phyloP scores from a whole-genome alignment of 495 filamentous ascomycete genomes.

The Hypoxylon perforatum region DNA sequence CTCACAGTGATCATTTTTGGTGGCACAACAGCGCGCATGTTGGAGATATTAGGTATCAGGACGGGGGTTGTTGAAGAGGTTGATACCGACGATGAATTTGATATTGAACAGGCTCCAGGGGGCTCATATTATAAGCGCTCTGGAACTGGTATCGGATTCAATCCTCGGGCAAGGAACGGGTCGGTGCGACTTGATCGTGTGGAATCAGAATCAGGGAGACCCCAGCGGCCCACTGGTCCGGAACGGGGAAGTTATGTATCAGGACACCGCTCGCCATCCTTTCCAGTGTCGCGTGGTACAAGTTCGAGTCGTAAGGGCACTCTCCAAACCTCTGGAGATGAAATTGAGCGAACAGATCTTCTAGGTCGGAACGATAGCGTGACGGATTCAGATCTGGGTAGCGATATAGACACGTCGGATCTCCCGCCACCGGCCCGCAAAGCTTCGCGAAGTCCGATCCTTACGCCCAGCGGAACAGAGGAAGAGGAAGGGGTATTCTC shows the following conservation, averaged over 20 bases:
- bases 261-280: slow-evolving; percentile 61
- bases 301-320: slow-evolving; percentile 62
- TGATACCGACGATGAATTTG: slow-evolving; percentile 97
- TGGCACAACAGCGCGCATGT: slow-evolving; percentile 97
- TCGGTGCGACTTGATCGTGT: slow-evolving; percentile 47
- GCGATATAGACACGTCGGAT: slow-evolving; percentile 73
- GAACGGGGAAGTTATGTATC: slow-evolving; percentile 63
- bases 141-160: slow-evolving; percentile 76
- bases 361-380: slow-evolving; percentile 68
- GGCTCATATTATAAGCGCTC: slow-evolving; percentile 80
- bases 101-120: slow-evolving; percentile 85
- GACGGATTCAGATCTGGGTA: slow-evolving; percentile 69
- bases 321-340: slow-evolving; percentile 48
- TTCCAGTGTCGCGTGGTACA: slow-evolving; percentile 50
- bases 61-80: slow-evolving; percentile 97
- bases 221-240: slow-evolving; percentile 50
- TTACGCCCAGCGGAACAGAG: slow-evolving; percentile 45
- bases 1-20: slow-evolving; percentile 98
- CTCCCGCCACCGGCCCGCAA: slow-evolving; percentile 62
- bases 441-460: slow-evolving; percentile 62
- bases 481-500: slow-evolving; percentile 50
- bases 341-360: slow-evolving; percentile 74
- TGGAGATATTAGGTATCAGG: slow-evolving; percentile 92
- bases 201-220: slow-evolving; percentile 38
- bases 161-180: slow-evolving; percentile 65